These are phyloP conservation scores for Sindora glabra DNA, from an alignment of 306 rosid species.

Conservation along the genomic window DNA sequence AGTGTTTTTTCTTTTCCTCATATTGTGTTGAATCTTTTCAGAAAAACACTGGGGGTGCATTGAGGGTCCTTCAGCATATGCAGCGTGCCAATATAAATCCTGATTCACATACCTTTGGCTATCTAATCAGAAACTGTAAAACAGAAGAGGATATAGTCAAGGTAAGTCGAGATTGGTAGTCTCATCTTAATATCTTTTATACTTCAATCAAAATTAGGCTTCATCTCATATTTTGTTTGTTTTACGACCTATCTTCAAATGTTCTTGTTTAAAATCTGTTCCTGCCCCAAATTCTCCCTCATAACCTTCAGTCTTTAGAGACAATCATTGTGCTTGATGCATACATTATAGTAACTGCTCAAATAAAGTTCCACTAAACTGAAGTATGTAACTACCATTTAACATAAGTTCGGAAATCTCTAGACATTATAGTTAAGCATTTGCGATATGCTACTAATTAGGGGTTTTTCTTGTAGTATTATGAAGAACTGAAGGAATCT, in stretches of 20 bases:
- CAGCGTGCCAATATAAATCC: constrained; percentile 46
- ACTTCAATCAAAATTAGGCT: neutral
- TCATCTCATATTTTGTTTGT: neutral
- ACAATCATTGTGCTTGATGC: neutral
- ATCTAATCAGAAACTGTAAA: constrained; percentile 53
- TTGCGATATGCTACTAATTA: constrained; percentile 32
- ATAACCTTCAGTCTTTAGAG: neutral
- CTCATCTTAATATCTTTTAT: neutral
- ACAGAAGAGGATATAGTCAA: constrained; percentile 52
- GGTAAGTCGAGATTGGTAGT: constrained; percentile 34
- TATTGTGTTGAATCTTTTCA: constrained; percentile 27
- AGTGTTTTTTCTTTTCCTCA: constrained; percentile 7
- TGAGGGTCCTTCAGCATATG: constrained; percentile 59
- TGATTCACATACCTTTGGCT: constrained; percentile 63
- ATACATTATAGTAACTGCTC: neutral
- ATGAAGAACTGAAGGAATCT: constrained; percentile 42
- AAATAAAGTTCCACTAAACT: neutral
- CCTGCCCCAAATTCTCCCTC: neutral
- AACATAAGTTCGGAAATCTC: neutral
- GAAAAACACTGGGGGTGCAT: constrained; percentile 51
- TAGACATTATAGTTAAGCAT: constrained; percentile 2
- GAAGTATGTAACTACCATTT: neutral
- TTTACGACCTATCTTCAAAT: neutral
- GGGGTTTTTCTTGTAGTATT: constrained; percentile 46
- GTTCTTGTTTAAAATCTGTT: constrained; percentile 3